phyloP scores from a whole-genome alignment of 139 green algal genomes.

The Chlamydomonas asymmetrica region DNA sequence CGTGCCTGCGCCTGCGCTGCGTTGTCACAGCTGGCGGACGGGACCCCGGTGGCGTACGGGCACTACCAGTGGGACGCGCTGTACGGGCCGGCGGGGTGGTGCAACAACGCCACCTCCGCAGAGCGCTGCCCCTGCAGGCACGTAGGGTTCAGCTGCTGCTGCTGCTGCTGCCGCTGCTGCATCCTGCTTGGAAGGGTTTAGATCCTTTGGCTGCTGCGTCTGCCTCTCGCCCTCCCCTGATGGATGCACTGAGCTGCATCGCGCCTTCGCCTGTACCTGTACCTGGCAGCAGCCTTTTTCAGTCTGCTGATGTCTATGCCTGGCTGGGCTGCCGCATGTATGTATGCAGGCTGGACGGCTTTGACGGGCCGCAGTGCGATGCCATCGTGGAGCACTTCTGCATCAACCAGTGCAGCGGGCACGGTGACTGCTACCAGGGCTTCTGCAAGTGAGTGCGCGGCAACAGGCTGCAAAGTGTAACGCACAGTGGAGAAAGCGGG shows the following conservation, averaged over 20 bases:
- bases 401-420: constrained; percentile 54
- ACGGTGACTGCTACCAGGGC: constrained; percentile 54
- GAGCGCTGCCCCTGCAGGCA: constrained; percentile 25
- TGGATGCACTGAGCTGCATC: no score
- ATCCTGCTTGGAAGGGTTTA: no score
- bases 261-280: no score
- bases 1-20: not conserved
- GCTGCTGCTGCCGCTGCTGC: no score
- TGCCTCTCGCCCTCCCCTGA: no score
- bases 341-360: constrained; percentile 14
- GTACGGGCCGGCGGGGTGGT: constrained; percentile 53
- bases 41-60: constrained; percentile 24
- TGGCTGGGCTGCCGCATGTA: no score
- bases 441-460: constrained; percentile 47
- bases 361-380: constrained; percentile 31
- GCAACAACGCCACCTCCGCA: constrained; percentile 35
- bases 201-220: no score
- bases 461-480: no score
- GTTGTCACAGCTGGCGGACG: not conserved
- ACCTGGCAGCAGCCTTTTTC: no score
- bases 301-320: no score
- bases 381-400: constrained; percentile 39
- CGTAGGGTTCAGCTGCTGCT: no score
- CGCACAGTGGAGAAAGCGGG: no score
- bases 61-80: constrained; percentile 29